phyloP scores from a whole-genome alignment of 2,329 filamentous ascomycete species.

The Venturia aucupariae region DNA sequence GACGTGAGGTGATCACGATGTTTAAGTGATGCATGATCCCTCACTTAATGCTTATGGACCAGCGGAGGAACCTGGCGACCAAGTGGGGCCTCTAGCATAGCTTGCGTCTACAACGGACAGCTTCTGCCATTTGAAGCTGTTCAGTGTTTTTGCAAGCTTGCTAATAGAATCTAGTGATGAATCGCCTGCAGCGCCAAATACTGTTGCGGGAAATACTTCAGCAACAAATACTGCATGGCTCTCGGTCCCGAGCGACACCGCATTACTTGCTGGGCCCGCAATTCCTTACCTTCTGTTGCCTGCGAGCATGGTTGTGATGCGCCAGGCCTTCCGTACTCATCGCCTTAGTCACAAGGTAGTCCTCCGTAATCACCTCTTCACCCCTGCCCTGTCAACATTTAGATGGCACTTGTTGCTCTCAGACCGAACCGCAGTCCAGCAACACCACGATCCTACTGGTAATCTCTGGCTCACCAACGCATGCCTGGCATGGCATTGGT shows the following conservation, averaged over 20 bases:
- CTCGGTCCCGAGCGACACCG: too few relatives aligned
- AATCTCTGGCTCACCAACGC: background rate
- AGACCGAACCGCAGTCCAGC: background rate
- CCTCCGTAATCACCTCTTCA: background rate
- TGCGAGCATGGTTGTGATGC: background rate
- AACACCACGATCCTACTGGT: background rate
- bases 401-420: background rate
- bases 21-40: background rate
- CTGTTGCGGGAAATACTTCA: too few relatives aligned
- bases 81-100: background rate
- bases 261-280: too few relatives aligned
- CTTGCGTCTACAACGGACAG: background rate
- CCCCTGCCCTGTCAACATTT: background rate
- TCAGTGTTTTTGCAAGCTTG: background rate
- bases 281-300: too few relatives aligned
- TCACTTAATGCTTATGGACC: background rate
- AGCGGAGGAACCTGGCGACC: background rate
- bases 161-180: background rate
- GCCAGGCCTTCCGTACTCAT: background rate
- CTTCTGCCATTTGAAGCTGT: background rate
- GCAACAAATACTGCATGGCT: too few relatives aligned
- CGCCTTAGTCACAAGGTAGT: background rate
- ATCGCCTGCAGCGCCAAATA: too few relatives aligned
- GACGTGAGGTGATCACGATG: background rate
- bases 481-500: background rate